These are phyloP conservation scores for Ettlia oleoabundans DNA, from an alignment of 139 green algal species.

Conservation along the genomic window DNA sequence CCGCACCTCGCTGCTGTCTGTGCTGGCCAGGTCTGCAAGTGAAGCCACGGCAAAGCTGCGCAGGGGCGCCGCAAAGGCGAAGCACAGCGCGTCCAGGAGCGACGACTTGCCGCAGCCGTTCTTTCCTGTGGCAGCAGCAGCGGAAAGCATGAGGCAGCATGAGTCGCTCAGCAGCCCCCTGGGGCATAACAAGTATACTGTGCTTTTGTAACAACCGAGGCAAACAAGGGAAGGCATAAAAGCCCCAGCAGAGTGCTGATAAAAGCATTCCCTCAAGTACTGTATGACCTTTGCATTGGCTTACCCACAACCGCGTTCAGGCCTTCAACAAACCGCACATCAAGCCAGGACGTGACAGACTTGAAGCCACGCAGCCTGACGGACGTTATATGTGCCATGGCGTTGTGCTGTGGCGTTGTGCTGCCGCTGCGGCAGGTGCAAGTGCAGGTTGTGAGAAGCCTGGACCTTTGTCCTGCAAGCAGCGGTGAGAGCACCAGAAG, in stretches of 20 bases:
- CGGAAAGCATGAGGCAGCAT: not conserved
- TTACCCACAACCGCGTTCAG: constrained; percentile 18
- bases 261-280: not conserved
- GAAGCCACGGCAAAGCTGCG: not conserved
- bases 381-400: constrained; percentile 9
- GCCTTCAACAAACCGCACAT: not conserved
- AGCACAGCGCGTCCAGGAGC: constrained; percentile 59
- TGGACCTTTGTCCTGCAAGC: not conserved
- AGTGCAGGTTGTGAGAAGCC: too few relatives aligned
- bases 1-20: constrained; percentile 9
- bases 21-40: constrained; percentile 14
- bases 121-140: constrained; percentile 17
- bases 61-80: constrained; percentile 32
- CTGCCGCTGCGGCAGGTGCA: too few relatives aligned
- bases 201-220: too few relatives aligned
- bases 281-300: too few relatives aligned
- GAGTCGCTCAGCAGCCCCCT: not conserved
- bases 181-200: too few relatives aligned
- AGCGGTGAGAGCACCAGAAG: not conserved
- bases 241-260: too few relatives aligned
- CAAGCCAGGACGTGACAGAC: constrained; percentile 6
- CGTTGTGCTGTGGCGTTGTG: too few relatives aligned
- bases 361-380: constrained; percentile 24
- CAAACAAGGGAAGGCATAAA: too few relatives aligned
- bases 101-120: constrained; percentile 68